phyloP scores from a whole-genome alignment of 768 basidiomycete species.

The Boletus edulis region DNA sequence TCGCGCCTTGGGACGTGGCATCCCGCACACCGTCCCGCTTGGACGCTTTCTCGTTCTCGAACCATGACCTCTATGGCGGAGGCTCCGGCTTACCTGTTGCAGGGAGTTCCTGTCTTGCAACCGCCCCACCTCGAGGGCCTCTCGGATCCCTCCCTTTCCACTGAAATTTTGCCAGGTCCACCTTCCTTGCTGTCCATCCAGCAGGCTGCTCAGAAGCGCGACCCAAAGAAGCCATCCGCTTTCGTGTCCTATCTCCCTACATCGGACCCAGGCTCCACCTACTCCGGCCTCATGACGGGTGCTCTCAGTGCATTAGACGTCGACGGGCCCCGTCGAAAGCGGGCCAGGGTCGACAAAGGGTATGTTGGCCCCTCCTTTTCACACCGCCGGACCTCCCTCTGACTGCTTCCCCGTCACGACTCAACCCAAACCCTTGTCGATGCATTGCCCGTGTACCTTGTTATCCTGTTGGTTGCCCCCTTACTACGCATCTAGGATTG shows the following conservation, averaged over 20 bases:
- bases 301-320: conserved; percentile 55
- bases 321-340: conserved; percentile 69
- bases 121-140: conserved; percentile 76
- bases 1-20: conserved; percentile 15
- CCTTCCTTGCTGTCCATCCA: conserved; percentile 71
- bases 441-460: conserved; percentile 10
- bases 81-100: conserved; percentile 69
- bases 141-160: conserved; percentile 72
- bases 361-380: conserved; percentile 40
- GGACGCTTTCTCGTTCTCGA: conserved; percentile 25
- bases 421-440: conserved; percentile 30
- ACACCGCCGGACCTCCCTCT: conserved; percentile 20
- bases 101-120: conserved; percentile 70
- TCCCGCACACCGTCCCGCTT: conserved; percentile 14
- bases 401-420: conserved; percentile 21
- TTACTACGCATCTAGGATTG: conserved; percentile 39
- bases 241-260: conserved; percentile 77
- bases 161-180: conserved; percentile 88
- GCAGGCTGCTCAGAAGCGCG: conserved; percentile 71
- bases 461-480: conserved; percentile 9
- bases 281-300: conserved; percentile 71
- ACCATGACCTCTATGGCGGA: conserved; percentile 70
- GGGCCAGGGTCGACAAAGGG: conserved; percentile 72
- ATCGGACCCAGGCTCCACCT: conserved; percentile 86
- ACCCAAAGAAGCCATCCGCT: conserved; percentile 72